Conservation (phyloP, 495 filamentous ascomycete genomes). For the Pyronema domesticum region DNA sequence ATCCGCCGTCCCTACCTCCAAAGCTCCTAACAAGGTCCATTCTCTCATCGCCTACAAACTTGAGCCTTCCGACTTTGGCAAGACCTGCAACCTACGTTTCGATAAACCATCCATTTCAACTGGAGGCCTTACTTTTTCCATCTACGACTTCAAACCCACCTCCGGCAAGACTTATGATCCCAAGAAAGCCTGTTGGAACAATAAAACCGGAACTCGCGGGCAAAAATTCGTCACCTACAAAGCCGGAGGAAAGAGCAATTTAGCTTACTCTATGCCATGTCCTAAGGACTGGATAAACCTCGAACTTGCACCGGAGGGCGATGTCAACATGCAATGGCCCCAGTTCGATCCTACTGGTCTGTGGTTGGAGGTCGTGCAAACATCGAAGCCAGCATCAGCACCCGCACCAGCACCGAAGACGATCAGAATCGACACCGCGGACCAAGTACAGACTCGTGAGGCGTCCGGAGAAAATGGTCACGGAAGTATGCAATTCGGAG, state of each 20-base stretch:
- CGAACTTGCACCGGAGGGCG: background rate
- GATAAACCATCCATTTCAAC: background rate
- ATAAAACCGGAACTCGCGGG: background rate
- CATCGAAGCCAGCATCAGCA: background rate
- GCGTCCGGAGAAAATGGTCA: background rate
- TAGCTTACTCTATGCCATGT: background rate
- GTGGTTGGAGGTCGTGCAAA: background rate
- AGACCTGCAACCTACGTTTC: background rate
- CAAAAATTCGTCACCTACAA: background rate
- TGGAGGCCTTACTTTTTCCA: background rate
- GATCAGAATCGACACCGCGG: background rate
- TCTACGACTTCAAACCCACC: background rate
- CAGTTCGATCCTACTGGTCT: background rate
- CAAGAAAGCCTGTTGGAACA: background rate
- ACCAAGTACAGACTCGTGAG: background rate
- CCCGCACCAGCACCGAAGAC: background rate
- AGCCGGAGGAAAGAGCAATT: background rate
- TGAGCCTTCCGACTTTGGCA: background rate
- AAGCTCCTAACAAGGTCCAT: background rate
- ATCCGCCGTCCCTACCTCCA: background rate
- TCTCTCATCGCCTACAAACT: background rate
- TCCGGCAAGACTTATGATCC: background rate
- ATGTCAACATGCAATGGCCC: background rate
- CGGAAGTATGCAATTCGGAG: background rate
- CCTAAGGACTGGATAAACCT: background rate